Evolutionary conservation across 352 stramenopile species (phyloP).

Genomic region (Globisporangium irregulare): DNA sequence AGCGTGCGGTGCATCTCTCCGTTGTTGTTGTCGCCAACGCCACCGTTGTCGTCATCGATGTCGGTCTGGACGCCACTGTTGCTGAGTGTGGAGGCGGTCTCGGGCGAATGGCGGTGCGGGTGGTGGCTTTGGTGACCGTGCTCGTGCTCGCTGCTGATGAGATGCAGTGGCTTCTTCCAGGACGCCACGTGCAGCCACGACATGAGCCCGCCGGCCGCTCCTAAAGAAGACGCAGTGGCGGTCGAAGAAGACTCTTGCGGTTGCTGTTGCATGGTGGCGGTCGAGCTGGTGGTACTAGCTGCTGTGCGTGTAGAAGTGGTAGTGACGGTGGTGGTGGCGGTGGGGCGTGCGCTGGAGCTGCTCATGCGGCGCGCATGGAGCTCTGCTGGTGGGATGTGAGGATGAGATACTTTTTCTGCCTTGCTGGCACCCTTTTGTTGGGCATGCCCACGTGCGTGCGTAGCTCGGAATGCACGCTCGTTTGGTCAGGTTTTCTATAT

Average conservation of each 20-base stretch:
- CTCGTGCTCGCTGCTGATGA: constrained; percentile 24
- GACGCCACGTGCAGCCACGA: constrained; percentile 54
- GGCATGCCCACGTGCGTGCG: not conserved
- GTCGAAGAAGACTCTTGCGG: not conserved
- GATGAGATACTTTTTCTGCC: constrained; percentile 1
- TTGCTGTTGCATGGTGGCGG: not conserved
- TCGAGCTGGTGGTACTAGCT: not conserved
- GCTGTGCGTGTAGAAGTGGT: not conserved
- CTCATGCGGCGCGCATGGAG: constrained; percentile 14
- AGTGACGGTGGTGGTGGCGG: not conserved
- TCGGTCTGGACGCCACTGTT: constrained; percentile 19
- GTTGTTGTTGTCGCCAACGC: not conserved
- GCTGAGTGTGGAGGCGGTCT: constrained; percentile 2
- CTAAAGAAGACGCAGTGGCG: not conserved
- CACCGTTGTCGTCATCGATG: not conserved
- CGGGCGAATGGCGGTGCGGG: constrained; percentile 16
- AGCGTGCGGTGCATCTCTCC: constrained; percentile 61
- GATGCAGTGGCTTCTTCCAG: constrained; percentile 69
- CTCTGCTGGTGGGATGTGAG: not conserved
- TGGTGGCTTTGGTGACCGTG: not conserved
- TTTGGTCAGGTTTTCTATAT: not conserved
- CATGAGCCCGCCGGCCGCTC: constrained; percentile 1
- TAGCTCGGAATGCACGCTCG: not conserved
- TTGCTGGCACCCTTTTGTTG: not conserved
- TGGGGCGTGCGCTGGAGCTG: constrained; percentile 4